Base-by-base conservation (phyloP, 768 basidiomycete genomes). In the Strobilomyces echinocephalus region DNA sequence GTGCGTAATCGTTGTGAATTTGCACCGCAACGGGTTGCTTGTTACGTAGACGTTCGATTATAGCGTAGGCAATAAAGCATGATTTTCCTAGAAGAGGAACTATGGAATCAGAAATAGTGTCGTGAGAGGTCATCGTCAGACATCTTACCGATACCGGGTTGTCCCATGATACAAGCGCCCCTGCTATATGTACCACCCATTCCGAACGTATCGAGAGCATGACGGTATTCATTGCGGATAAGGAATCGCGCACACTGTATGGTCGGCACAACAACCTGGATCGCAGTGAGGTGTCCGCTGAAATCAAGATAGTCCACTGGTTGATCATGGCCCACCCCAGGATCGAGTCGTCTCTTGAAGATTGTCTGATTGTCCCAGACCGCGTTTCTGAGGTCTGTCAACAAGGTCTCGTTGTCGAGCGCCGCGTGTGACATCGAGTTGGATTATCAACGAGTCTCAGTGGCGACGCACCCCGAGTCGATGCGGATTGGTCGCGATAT, bases 121-220 rank as follows among this genome's bases (percentile, higher is more conserved):
- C 14, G 5, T 4, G 33, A 14, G 16, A 24, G 18, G 39, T 41
- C 5, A 3, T 11, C n/a, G 8, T 18, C 31, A n/a, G 21, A 24
- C 28, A 31, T 54, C 49, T 45, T 45, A 54, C 54, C 54, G 30
- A 55, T 55, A 18, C 54, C 42, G 7, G 53, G 53, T 34, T 53
- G 52, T 1, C 45, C 52, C 45, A 35, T 47, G 28, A 52, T 39
- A 42, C 49, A 46, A 16, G 47, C 48, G 14, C 48, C 47, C 14
- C 53, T 35, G 2, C 5, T 15, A 33, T 49, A 54, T 1, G n/a
- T 16, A 14, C 7, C 47, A 41, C n/a, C 41, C n/a, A n/a, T 26
- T 12, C 45, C 42, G 24, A 54, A 54, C 7, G 42, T 26, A 30
- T 54, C 30, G n/a, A 54, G 1, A 35, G 53, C 43, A 11, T 39